phyloP scores from a whole-genome alignment of 345 rosid species.

The Sapria himalayana region DNA sequence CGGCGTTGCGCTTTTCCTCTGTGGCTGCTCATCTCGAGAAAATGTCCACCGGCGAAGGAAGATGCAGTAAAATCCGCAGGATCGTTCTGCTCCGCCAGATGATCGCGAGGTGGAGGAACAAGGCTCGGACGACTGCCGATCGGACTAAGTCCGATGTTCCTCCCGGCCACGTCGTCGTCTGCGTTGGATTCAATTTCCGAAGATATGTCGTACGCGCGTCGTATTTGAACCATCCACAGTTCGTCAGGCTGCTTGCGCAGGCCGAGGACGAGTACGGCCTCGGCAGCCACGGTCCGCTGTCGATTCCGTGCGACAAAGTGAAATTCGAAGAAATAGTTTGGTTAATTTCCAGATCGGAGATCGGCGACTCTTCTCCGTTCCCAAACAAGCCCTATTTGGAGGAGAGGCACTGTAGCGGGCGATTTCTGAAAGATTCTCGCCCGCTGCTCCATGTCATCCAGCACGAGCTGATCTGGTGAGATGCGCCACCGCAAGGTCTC shows the following conservation, averaged over 20 bases:
- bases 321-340: conserved; percentile 60
- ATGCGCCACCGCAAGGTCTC: neutral
- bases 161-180: conserved; percentile 73
- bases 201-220: conserved; percentile 75
- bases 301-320: conserved; percentile 78
- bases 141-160: conserved; percentile 73
- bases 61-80: conserved; percentile 88
- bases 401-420: conserved; percentile 20
- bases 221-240: conserved; percentile 75
- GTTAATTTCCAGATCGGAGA: conserved; percentile 45
- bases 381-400: conserved; percentile 36
- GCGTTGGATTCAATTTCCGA: conserved; percentile 42
- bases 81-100: conserved; percentile 77
- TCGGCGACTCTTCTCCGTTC: conserved; percentile 24
- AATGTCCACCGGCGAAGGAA: conserved; percentile 44
- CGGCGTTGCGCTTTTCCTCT: too few relatives aligned
- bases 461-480: conserved; percentile 30
- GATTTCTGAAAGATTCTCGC: conserved; percentile 56
- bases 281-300: conserved; percentile 52
- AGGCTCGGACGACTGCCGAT: conserved; percentile 42
- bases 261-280: conserved; percentile 91
- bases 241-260: conserved; percentile 38
- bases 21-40: too few relatives aligned
- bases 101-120: conserved; percentile 74
- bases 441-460: conserved; percentile 48